Conservation (phyloP, 148 eudicot species). For the Chenopodium formosanum region DNA sequence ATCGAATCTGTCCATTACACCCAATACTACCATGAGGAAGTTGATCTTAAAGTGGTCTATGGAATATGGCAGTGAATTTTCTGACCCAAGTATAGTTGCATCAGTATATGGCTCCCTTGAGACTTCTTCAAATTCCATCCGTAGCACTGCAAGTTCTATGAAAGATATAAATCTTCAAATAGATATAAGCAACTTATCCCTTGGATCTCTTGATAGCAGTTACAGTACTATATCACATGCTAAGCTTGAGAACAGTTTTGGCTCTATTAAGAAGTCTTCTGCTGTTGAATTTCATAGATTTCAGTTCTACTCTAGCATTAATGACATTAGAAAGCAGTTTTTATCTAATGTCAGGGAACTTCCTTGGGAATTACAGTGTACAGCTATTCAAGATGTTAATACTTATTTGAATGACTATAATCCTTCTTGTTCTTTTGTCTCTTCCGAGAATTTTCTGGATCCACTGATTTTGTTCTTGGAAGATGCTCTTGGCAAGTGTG, state of each 20-base stretch:
- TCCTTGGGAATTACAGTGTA: conserved; percentile 68
- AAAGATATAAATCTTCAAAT: conserved; percentile 51
- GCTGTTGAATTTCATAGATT: conserved; percentile 25
- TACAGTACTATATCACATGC: conserved; percentile 31
- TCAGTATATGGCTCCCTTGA: conserved; percentile 41
- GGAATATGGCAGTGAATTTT: conserved; percentile 29
- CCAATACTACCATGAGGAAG: conserved; percentile 57
- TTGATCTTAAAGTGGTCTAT: conserved; percentile 63
- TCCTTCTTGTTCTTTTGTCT: conserved; percentile 37
- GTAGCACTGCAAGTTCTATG: conserved; percentile 65
- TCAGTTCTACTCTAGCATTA: conserved; percentile 28
- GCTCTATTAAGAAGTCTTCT: conserved; percentile 20
- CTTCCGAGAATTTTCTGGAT: conserved; percentile 48
- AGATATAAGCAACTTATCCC: conserved; percentile 59
- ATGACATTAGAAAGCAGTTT: conserved; percentile 32
- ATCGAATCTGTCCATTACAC: conserved; percentile 40
- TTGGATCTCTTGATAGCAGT: conserved; percentile 53
- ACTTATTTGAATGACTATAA: conserved; percentile 34
- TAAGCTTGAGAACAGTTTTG: conserved; percentile 24
- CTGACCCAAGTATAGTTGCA: conserved; percentile 36
- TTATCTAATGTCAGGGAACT: conserved; percentile 45
- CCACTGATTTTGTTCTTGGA: conserved; percentile 57
- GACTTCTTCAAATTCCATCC: conserved; percentile 53
- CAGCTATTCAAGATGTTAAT: conserved; percentile 48
- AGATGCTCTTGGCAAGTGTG: conserved; percentile 41